These are phyloP conservation scores for Stagonosporopsis cucurbitacearum DNA, from an alignment of 2,329 filamentous ascomycete genomes.

Conservation along the genomic window DNA sequence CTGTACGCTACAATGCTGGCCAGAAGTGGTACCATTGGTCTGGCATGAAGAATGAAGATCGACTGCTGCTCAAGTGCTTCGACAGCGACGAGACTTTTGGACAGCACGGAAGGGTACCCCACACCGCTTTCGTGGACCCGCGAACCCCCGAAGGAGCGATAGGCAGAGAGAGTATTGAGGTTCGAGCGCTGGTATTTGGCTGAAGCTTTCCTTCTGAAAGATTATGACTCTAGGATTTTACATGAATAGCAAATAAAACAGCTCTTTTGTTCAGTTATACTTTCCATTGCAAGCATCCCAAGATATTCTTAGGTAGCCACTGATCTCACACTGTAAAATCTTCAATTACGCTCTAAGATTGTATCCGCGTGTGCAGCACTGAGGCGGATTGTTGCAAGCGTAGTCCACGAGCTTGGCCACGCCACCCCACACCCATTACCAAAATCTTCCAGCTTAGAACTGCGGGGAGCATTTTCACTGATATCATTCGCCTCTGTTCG, in stretches of 20 bases:
- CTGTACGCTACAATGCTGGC: constrained; percentile 64
- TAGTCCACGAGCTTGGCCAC: constrained; percentile 11
- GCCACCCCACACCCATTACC: constrained; percentile 6
- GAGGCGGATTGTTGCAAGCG: constrained; percentile 2
- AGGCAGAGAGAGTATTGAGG: constrained; percentile 86
- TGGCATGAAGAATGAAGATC: constrained; percentile 75
- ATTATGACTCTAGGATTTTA: neutral
- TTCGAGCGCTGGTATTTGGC: constrained; percentile 84
- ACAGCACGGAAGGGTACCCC: constrained; percentile 51
- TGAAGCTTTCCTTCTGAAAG: neutral
- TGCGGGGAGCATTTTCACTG: neutral
- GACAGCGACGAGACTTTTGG: constrained; percentile 62
- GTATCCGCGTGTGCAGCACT: neutral
- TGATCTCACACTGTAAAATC: neutral
- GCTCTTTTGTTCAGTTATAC: neutral
- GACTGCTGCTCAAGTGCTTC: constrained; percentile 79
- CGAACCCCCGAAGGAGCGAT: constrained; percentile 72
- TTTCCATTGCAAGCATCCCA: no score
- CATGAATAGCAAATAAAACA: neutral
- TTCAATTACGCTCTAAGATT: neutral
- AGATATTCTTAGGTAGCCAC: neutral
- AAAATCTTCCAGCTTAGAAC: neutral
- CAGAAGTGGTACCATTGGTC: constrained; percentile 83
- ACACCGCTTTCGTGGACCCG: constrained; percentile 73
- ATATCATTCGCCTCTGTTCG: constrained; percentile 4